Base-by-base conservation (phyloP, 2,329 filamentous ascomycete species). In the Biscogniauxia marginata region DNA sequence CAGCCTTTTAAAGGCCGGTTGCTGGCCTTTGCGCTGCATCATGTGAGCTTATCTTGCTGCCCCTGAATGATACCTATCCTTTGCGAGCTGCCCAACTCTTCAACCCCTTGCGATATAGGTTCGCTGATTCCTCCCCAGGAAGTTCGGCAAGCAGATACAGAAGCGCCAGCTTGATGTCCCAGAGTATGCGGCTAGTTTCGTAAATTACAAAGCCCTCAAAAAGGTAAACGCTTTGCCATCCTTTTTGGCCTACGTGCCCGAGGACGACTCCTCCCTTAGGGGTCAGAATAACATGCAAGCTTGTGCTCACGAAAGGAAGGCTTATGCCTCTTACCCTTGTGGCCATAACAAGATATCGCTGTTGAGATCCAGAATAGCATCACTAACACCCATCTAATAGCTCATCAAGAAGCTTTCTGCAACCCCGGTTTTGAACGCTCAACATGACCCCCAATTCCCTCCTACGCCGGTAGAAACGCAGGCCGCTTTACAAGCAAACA, bases 131-230 rank as follows among this genome's bases (percentile, higher is more conserved):
- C 55, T 52, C 57, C 61, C 51, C 69, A 99, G 93, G 95, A 99
- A 99, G 85, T 99, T 99, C 80, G 95, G 95, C 75, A 99, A 99
- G 82, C 91, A 97, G 74, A 96, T 99, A 66, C 95, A 98, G 81
- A 96, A 96, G 81, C 89, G 93, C 73, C 95, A 99, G 83, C 90
- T 99, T 70, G 95, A 99, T 75, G 93, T 99, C 58, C 95, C 95
- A 58, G 95, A 99, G 84, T 99, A 99, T 88, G 93, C 95, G 60
- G 92, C 93, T 63, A 97, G 93, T 77, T 99, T 99, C 73, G 93
- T 98, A 67, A 97, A 99, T 77, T 99, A 99, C 81, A 99, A 99
- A 79, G 93, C 92, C 58, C 82, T 99, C 67, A 99, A 99, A 77
- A 98, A 98, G 91, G 95, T 96, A 72, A 61, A 76, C 72, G 49